Percentiles rank a stretch among this genome's conserved stretches.
phyloP scores from a whole-genome alignment of 345 rosid genomes.

The Kernera saxatilis region DNA sequence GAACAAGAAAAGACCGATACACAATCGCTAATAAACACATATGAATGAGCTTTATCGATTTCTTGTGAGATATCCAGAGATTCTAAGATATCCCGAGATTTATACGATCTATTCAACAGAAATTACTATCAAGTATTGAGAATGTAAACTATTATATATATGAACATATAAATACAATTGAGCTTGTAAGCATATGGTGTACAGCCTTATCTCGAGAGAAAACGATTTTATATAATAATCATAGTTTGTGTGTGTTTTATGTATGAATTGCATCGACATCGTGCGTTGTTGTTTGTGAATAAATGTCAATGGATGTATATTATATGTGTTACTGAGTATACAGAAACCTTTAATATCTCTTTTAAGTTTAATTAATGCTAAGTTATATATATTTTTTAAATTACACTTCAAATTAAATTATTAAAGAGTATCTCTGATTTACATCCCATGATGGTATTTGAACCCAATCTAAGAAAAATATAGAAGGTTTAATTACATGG shows the following conservation, averaged over 20 bases:
- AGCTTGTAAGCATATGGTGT: constrained; percentile 6
- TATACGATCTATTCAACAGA: background rate
- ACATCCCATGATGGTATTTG: too few relatives aligned
- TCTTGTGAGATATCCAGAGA: constrained; percentile 29
- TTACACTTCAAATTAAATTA: background rate
- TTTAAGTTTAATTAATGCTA: background rate
- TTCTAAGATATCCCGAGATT: constrained; percentile 31
- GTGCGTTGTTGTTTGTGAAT: constrained; percentile 3
- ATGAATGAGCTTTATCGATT: background rate
- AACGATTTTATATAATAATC: background rate
- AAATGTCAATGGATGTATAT: background rate
- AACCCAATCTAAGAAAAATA: too few relatives aligned
- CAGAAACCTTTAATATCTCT: background rate
- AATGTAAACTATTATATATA: constrained; percentile 12
- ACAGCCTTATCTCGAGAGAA: background rate
- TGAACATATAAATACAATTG: background rate
- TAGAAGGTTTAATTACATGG: too few relatives aligned
- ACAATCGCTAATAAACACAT: constrained; percentile 16
- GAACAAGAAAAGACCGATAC: constrained; percentile 34
- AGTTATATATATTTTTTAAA: background rate
- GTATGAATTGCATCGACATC: constrained; percentile 7
- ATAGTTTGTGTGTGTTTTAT: constrained; percentile 15
- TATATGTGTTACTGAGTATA: background rate
- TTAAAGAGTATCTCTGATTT: background rate
- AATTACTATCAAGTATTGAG: background rate